Percentiles rank a stretch among this genome's conserved stretches.
Conservation (phyloP, 1,284 basidiomycete genomes). For the Porodaedalea pini region DNA sequence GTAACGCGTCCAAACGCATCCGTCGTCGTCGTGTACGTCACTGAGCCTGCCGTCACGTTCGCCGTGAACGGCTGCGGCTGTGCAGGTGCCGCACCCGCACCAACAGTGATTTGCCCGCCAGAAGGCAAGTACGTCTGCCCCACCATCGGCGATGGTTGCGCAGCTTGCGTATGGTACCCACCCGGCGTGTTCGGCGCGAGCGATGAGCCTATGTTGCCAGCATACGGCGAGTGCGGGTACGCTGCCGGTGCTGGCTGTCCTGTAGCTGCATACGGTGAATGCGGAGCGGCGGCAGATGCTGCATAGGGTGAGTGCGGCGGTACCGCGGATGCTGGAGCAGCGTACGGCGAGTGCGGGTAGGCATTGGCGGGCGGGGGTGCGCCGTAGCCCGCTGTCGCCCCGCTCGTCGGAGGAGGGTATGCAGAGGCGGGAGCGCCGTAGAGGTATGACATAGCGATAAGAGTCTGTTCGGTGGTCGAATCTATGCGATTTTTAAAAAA, state of each 20-base stretch:
- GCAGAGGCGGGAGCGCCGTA: background rate
- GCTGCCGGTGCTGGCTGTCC: background rate
- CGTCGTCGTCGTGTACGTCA: constrained; percentile 21
- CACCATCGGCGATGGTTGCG: background rate
- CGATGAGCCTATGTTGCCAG: background rate
- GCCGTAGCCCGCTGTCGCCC: background rate
- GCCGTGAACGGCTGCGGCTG: constrained; percentile 14
- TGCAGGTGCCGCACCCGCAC: background rate
- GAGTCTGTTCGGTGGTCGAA: background rate
- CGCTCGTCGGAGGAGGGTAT: background rate
- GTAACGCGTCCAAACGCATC: constrained; percentile 17
- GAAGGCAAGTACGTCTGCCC: constrained; percentile 4
- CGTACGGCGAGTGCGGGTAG: constrained; percentile 12
- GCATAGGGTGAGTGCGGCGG: background rate
- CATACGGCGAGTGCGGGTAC: constrained; percentile 11
- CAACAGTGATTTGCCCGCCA: constrained; percentile 12
- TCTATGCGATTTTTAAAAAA: background rate
- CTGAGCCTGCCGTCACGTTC: constrained; percentile 14
- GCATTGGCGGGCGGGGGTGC: background rate
- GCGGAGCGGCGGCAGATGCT: background rate
- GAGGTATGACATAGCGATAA: constrained; percentile 3
- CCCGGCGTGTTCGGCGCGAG: background rate
- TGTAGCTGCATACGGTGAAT: background rate
- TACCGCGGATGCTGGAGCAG: background rate
- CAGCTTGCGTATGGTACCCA: background rate